Conservation (phyloP, 129 eudicot species). For the Centella asiatica region DNA sequence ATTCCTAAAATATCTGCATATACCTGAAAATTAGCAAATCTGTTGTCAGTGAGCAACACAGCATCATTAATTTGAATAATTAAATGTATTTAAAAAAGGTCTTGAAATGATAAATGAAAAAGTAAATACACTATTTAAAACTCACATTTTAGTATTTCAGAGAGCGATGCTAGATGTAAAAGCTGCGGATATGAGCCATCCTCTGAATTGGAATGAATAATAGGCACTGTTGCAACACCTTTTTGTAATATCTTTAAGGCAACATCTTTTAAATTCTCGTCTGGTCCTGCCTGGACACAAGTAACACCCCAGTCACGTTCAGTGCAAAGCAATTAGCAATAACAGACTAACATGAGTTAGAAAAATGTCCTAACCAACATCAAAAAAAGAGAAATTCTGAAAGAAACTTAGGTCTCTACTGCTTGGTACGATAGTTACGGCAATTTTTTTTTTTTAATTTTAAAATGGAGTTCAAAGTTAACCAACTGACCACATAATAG, state of each 20-base stretch:
- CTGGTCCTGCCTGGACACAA: slow-evolving; percentile 76
- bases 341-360: neutral
- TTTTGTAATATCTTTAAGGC: slow-evolving; percentile 58
- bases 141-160: slow-evolving; percentile 66
- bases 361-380: neutral
- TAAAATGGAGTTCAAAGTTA: too few species aligned
- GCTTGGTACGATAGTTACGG: too few species aligned
- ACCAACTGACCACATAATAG: neutral
- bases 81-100: neutral
- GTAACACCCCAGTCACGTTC: slow-evolving; percentile 5
- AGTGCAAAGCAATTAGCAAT: neutral
- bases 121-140: neutral
- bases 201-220: slow-evolving; percentile 50
- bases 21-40: slow-evolving; percentile 47
- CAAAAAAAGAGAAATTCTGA: neutral
- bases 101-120: neutral
- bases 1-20: slow-evolving; percentile 77
- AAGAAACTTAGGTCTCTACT: too few species aligned
- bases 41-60: slow-evolving; percentile 19
- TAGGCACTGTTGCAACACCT: slow-evolving; percentile 67
- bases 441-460: too few species aligned
- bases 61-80: too few species aligned
- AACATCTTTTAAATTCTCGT: slow-evolving; percentile 66
- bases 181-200: slow-evolving; percentile 82
- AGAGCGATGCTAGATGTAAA: slow-evolving; percentile 80